Base-by-base conservation (phyloP, 2,329 filamentous ascomycete genomes). In the Penicillium sp. region DNA sequence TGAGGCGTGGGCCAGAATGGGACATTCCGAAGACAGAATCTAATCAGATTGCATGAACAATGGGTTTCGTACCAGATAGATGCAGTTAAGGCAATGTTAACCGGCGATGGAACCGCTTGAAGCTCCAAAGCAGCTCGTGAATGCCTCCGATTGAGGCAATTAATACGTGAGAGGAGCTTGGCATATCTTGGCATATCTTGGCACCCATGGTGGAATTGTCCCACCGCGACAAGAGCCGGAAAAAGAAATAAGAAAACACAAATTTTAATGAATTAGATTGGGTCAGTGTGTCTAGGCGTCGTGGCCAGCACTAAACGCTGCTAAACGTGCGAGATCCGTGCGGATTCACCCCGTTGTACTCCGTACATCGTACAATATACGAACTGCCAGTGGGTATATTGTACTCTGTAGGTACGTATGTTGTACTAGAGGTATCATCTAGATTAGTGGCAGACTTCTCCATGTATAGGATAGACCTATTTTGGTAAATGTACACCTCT, bases 21-120 rank as follows among this genome's bases (percentile, higher is more conserved):
- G 54, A 31, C 27, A 34, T 31, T 50, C 48, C 44, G 25, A 43
- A 23, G 31, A 5, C 9, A 34, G n/a, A 51, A 59, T 53, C 57
- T 59, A 59, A 57, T 59, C 53, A 57, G 57, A 57, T 59, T 41
- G 27, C 21, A 23, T 31, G 25, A 15, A 36, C 19, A 13, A n/a
- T 34, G 33, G 41, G 21, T 19, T 16, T 43, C 9, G 29, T 33
- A 31, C 39, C 10, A 34, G 40, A n/a, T 8, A 40, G 19, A 50
- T 40, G 31, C 8, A 40, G 29, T 8, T 19, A 33, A 33, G 46
- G 47, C 44, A 46, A 48, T 23, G 23, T 36, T 19, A 46, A 39
- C 47, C 41, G 48, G 38, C 33, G 27, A 49, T 46, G 15, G 34
- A 11, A 41, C 48, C 31, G 2, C 31, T 41, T 55, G 48, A 49